Evolutionary conservation across 2,329 filamentous ascomycete species (phyloP).

Genomic region (Diaporthe vaccinii): DNA sequence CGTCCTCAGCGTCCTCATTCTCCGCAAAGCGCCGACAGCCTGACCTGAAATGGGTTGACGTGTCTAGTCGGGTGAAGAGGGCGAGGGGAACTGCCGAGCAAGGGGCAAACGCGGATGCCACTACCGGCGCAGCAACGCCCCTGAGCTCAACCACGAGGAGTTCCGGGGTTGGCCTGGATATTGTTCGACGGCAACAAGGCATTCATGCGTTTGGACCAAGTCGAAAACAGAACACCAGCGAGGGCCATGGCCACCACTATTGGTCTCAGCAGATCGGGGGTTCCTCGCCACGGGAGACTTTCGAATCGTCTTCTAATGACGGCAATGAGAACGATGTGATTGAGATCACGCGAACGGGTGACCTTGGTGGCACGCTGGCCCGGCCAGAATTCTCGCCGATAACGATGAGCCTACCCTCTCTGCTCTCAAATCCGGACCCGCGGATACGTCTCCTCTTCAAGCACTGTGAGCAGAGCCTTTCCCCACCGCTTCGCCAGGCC

Average conservation of each 20-base stretch:
- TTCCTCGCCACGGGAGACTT: not conserved
- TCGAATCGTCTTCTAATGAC: not conserved
- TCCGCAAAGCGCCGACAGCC: not conserved
- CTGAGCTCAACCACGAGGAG: not conserved
- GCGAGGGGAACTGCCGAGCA: not conserved
- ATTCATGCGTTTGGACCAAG: not conserved
- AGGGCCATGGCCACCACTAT: not conserved
- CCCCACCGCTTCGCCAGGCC: not conserved
- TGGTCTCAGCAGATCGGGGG: not conserved
- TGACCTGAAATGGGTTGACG: slow-evolving; percentile 37
- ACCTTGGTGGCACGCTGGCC: not conserved
- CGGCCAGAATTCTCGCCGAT: not conserved
- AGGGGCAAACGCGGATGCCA: not conserved
- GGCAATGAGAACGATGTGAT: not conserved
- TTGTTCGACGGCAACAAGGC: not conserved
- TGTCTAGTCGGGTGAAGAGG: slow-evolving; percentile 10
- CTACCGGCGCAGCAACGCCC: not conserved
- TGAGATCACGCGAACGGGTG: slow-evolving; percentile 12
- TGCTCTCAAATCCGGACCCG: slow-evolving; percentile 31
- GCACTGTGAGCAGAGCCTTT: slow-evolving; percentile 29
- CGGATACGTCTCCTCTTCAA: slow-evolving; percentile 36
- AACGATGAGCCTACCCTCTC: slow-evolving; percentile 18
- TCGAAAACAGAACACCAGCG: not conserved
- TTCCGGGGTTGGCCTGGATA: not conserved
- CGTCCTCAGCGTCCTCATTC: not conserved